These are phyloP conservation scores for Boletus huronensis DNA, from an alignment of 768 basidiomycete genomes.

Conservation along the genomic window DNA sequence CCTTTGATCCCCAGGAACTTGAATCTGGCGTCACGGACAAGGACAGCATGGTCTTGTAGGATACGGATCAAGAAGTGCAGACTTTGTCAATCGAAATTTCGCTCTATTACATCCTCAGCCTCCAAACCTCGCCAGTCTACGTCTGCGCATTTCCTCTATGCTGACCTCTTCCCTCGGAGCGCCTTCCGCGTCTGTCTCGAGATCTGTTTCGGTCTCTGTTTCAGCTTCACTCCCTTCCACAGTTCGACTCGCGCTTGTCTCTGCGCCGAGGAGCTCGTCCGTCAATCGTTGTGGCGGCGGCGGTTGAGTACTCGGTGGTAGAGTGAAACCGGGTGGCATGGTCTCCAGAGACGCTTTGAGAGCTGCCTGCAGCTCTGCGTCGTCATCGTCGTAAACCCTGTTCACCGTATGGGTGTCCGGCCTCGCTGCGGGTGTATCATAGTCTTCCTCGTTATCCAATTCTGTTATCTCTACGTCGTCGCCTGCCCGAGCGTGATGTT, in stretches of 20 bases:
- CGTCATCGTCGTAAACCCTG: conserved; percentile 80
- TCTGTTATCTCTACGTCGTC: conserved; percentile 21
- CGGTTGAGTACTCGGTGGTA: conserved; percentile 25
- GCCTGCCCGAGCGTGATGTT: conserved; percentile 13
- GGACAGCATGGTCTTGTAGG: not conserved
- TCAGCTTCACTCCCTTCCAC: conserved; percentile 22
- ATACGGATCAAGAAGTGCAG: not conserved
- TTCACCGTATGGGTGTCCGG: conserved; percentile 15
- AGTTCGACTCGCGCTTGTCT: conserved; percentile 8
- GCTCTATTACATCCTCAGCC: conserved; percentile 26
- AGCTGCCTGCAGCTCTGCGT: conserved; percentile 84
- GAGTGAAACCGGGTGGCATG: conserved; percentile 50
- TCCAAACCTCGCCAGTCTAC: conserved; percentile 64
- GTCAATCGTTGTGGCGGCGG: conserved; percentile 17
- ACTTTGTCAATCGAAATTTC: not conserved
- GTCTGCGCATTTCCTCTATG: conserved; percentile 65
- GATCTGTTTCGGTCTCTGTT: conserved; percentile 36
- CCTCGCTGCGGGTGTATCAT: conserved; percentile 1
- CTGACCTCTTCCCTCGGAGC: conserved; percentile 38
- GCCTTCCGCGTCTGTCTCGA: conserved; percentile 33
- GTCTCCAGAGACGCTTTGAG: conserved; percentile 76
- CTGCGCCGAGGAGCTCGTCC: conserved; percentile 1
- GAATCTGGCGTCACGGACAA: not conserved
- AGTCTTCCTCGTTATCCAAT: conserved; percentile 26
- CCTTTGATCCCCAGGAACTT: not conserved